Evolutionary conservation across 1,139 yeast species (phyloP).

Genomic region (Hemisphaericaspora subhashii): DNA sequence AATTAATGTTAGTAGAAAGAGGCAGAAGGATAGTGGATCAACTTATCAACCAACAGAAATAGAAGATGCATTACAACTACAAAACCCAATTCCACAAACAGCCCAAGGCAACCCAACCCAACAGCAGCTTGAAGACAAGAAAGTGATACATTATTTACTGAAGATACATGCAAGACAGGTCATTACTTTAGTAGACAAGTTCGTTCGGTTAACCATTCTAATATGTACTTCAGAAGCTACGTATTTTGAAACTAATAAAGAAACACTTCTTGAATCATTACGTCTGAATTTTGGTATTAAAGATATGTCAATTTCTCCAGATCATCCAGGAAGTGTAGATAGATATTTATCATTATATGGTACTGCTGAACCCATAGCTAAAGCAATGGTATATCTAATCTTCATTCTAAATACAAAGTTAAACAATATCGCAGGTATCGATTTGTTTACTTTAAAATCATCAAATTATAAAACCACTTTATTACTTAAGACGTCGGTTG

Average conservation of each 20-base stretch:
- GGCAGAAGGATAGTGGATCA: conserved; percentile 3
- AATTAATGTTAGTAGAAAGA: conserved; percentile 2
- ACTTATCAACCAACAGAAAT: not conserved
- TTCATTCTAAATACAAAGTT: conserved; percentile 24
- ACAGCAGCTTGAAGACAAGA: conserved; percentile 9
- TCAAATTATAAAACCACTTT: conserved; percentile 22
- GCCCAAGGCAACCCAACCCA: not conserved
- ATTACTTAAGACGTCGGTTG: conserved; percentile 1
- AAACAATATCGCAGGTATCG: conserved; percentile 23
- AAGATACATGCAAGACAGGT: conserved; percentile 9
- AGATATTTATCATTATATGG: conserved; percentile 31
- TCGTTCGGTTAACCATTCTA: conserved; percentile 16
- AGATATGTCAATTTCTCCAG: conserved; percentile 22
- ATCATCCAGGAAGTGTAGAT: conserved; percentile 29
- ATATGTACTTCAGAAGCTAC: conserved; percentile 29
- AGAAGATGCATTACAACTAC: conserved; percentile 1
- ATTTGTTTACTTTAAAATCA: conserved; percentile 33
- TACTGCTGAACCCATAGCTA: conserved; percentile 19
- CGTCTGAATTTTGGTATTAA: conserved; percentile 20
- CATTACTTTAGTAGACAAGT: conserved; percentile 1
- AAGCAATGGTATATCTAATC: conserved; percentile 24
- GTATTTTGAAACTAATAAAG: conserved; percentile 18
- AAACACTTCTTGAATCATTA: conserved; percentile 3
- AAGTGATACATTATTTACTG: conserved; percentile 12
- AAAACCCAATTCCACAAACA: not conserved